Evolutionary conservation across 2,329 filamentous ascomycete genomes (phyloP).

Genomic region (Magnaporthiopsis rhizophila): DNA sequence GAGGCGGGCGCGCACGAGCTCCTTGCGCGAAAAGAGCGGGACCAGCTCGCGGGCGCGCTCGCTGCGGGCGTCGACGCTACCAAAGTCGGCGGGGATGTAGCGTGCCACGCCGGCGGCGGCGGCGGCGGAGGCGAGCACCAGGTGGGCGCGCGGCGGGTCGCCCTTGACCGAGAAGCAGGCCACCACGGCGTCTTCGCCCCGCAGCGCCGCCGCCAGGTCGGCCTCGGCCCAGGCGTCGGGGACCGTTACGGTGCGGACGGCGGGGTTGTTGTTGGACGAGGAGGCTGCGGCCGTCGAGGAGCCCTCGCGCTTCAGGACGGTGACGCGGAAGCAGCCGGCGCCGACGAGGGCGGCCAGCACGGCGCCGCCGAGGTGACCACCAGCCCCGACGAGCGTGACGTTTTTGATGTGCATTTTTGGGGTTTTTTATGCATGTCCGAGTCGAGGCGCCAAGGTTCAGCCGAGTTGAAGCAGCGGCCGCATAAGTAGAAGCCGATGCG

Average conservation of each 20-base stretch:
- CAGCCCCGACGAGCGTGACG: conserved; percentile 29
- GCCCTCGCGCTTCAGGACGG: conserved; percentile 24
- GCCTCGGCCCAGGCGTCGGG: conserved; percentile 22
- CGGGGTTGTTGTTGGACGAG: conserved; percentile 7
- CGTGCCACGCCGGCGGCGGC: conserved; percentile 26
- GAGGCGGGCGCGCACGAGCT: conserved; percentile 22
- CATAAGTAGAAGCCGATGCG: no score
- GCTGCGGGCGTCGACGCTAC: conserved; percentile 29
- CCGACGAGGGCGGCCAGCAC: conserved; percentile 24
- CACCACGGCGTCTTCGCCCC: conserved; percentile 28
- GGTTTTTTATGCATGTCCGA: background rate
- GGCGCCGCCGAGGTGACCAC: conserved; percentile 26
- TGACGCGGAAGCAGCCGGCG: conserved; percentile 23
- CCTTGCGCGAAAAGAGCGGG: conserved; percentile 27
- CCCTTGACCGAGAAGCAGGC: conserved; percentile 24
- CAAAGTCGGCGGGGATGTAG: conserved; percentile 32
- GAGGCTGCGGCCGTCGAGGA: conserved; percentile 17
- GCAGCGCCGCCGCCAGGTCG: conserved; percentile 22
- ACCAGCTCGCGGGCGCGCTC: conserved; percentile 26
- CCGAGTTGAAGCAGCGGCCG: background rate
- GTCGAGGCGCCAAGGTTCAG: no score
- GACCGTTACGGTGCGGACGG: conserved; percentile 16
- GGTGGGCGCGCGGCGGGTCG: conserved; percentile 19
- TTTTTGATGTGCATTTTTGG: conserved; percentile 24
- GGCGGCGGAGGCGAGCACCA: conserved; percentile 29